phyloP scores from a whole-genome alignment of 768 basidiomycete species.

The Kwoniella sp. region DNA sequence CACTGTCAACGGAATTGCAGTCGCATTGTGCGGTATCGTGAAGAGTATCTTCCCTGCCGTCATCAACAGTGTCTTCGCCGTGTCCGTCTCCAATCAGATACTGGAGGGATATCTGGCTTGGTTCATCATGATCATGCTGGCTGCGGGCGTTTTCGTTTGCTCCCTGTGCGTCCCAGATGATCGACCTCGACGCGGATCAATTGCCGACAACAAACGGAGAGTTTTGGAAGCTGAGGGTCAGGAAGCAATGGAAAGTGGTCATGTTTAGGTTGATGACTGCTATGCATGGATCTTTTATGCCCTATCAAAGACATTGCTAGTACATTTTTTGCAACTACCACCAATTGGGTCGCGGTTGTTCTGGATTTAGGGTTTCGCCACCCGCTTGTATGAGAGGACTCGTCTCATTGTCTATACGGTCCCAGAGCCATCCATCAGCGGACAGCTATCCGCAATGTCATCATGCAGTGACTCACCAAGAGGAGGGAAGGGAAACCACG shows the following conservation, averaged over 20 bases:
- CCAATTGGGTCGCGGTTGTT: not conserved
- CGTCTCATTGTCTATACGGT: not conserved
- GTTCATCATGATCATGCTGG: conserved; percentile 24
- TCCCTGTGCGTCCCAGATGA: conserved; percentile 18
- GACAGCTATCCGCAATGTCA: not conserved
- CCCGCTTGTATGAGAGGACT: not conserved
- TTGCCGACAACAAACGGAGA: conserved; percentile 1
- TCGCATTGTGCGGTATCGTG: conserved; percentile 30
- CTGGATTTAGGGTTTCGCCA: not conserved
- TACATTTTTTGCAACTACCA: not conserved
- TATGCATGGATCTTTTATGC: too few relatives aligned
- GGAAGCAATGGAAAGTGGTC: conserved; percentile 27
- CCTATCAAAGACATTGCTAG: too few relatives aligned
- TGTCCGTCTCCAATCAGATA: conserved; percentile 26
- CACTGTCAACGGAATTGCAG: conserved; percentile 30
- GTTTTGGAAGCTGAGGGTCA: conserved; percentile 24
- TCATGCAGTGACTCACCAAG: conserved; percentile 28
- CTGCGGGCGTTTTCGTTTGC: conserved; percentile 20
- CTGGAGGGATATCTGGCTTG: conserved; percentile 27
- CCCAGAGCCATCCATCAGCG: not conserved
- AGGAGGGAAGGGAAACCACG: conserved; percentile 48
- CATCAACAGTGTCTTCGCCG: conserved; percentile 31
- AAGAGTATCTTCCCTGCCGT: conserved; percentile 33
- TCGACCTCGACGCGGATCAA: not conserved
- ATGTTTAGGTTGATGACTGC: not conserved